Evolutionary conservation across 2,329 filamentous ascomycete genomes (phyloP).

Genomic region (Westerdykella sp.): DNA sequence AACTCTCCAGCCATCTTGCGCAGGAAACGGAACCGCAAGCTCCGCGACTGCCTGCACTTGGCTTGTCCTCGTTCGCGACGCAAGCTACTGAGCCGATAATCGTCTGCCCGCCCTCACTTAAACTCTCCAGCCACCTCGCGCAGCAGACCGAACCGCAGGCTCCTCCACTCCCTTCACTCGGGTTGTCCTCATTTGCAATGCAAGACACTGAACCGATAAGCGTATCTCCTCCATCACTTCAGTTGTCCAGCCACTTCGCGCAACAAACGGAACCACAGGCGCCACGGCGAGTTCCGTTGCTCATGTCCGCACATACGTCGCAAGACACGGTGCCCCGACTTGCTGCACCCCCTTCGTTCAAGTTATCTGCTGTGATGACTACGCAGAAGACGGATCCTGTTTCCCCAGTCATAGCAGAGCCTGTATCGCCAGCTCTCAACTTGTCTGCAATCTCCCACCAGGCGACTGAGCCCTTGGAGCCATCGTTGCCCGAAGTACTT

Average conservation of each 20-base stretch:
- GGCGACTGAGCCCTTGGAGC: slow-evolving; percentile 17
- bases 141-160: slow-evolving; percentile 1
- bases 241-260: slow-evolving; percentile 17
- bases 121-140: neutral
- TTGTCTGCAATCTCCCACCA: slow-evolving; percentile 25
- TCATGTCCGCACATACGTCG: no score
- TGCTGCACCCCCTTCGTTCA: slow-evolving; percentile 10
- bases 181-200: slow-evolving; percentile 22
- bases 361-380: slow-evolving; percentile 13
- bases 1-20: slow-evolving; percentile 18
- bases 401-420: slow-evolving; percentile 14
- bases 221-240: slow-evolving; percentile 11
- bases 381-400: slow-evolving; percentile 8
- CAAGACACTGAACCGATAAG: slow-evolving; percentile 24
- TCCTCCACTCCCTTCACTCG: neutral
- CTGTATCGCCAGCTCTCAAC: slow-evolving; percentile 14
- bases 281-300: no score
- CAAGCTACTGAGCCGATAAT: neutral
- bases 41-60: neutral
- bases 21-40: neutral
- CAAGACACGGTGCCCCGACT: slow-evolving; percentile 23
- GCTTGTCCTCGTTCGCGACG: neutral
- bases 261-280: slow-evolving; percentile 19
- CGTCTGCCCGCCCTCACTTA: neutral
- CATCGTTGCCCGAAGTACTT: neutral